A percentile compares a stretch with the other conserved stretches of the same genome.
These are phyloP conservation scores for Glomus cerebriforme DNA, from an alignment of 192 early-diverging fungal species.

Conservation along the genomic window DNA sequence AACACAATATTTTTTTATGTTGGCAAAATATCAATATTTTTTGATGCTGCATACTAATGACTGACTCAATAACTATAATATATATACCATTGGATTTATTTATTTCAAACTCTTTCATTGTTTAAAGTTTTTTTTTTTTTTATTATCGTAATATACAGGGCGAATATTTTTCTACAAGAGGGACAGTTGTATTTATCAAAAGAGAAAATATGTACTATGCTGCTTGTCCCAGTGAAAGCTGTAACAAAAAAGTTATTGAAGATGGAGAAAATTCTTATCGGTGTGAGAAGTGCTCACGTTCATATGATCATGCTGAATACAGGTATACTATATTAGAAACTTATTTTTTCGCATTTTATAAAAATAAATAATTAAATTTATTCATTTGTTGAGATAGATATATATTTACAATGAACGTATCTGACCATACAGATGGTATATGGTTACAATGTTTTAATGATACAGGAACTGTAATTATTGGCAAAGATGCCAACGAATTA, in stretches of 20 bases:
- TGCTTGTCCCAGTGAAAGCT: conserved; percentile 74
- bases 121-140: neutral
- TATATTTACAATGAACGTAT: conserved; percentile 67
- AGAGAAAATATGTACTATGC: conserved; percentile 77
- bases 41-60: no score
- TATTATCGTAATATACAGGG: conserved; percentile 36
- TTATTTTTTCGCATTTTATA: neutral
- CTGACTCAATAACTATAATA: no score
- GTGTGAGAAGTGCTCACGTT: conserved; percentile 87
- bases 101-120: neutral
- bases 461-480: conserved; percentile 64
- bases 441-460: conserved; percentile 93
- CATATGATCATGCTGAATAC: conserved; percentile 71
- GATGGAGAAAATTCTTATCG: conserved; percentile 69
- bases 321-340: conserved; percentile 35
- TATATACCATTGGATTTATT: neutral
- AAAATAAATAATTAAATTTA: neutral
- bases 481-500: conserved; percentile 71
- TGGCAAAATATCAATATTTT: no score
- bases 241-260: conserved; percentile 89
- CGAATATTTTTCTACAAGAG: conserved; percentile 76
- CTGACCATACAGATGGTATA: conserved; percentile 77
- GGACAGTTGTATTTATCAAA: conserved; percentile 74
- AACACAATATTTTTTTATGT: no score
- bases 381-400: conserved; percentile 44